Base-by-base conservation (phyloP, 2,329 filamentous ascomycete species). In the Fusarium sp. region DNA sequence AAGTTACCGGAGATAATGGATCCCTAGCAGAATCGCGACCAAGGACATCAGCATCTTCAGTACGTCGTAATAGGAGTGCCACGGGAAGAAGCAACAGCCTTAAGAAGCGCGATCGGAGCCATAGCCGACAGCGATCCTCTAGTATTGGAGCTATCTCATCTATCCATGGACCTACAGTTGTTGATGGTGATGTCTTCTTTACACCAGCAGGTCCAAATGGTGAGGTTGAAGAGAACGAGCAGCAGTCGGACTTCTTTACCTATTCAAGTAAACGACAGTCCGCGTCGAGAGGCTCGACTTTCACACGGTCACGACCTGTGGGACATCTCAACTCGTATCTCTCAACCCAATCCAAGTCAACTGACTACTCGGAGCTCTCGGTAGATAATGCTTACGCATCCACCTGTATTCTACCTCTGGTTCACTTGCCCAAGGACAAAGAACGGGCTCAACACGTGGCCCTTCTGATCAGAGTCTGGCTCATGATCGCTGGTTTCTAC, bases 401-500 rank as follows among this genome's bases (percentile, higher is more conserved):
- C 8, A 80, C 84, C 8, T 82, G 81, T 46, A 76, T 85, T 9
- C 75, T 89, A 42, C 86, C 87, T 1, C 72, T 83, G 18, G 80
- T 89, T 20, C 83, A 86, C 35, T 88, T 89, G 57, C 79, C 87
- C 10, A 85, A 84, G 69, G 85, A 85, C 12, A 85, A 86, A 69
- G 81, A 85, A 66, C 82, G 80, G 68, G 80, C 82, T 29, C 84
- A 85, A 54, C 83, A 86, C 43, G 82, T 80, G 31, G 81, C 81
- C 9, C 82, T 89, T 13, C 77, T 99, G 18, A 83, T 94, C 21
- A 91, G 91, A 69, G 90, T 98, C 31, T 99, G 96, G 96, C 84
- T 98, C 11, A 91, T 96, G 76, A 93, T 98, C 65, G 92, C 93
- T 4, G 92, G 92, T 0, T 90, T 98, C 69, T 99, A 98, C 77